Evolutionary conservation across 352 stramenopile genomes (phyloP).

Genomic region (Phytophthora pluvialis): DNA sequence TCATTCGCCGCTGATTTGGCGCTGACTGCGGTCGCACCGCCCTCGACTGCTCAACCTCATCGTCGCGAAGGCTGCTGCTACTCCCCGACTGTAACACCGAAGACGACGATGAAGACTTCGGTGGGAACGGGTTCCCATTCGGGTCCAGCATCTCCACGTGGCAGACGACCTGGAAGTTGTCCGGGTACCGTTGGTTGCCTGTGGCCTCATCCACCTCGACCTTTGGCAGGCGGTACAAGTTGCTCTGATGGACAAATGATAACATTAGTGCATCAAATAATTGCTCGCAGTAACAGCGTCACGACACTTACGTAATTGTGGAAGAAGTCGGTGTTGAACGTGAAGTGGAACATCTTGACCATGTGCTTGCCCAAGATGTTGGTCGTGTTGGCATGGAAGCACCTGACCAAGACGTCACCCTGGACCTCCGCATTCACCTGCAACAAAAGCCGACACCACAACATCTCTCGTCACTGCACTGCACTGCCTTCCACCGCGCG

Average conservation of each 20-base stretch:
- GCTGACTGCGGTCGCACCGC: constrained; percentile 17
- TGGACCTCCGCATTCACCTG: constrained; percentile 78
- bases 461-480: background rate
- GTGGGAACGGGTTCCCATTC: constrained; percentile 34
- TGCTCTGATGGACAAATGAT: constrained; percentile 32
- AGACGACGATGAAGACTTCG: constrained; percentile 26
- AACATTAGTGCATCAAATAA: constrained; percentile 1
- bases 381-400: constrained; percentile 76
- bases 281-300: background rate
- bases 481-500: background rate
- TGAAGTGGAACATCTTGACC: constrained; percentile 88
- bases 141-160: constrained; percentile 49
- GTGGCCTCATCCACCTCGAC: constrained; percentile 67
- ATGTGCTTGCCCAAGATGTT: constrained; percentile 83
- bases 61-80: constrained; percentile 27
- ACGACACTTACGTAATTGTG: constrained; percentile 59
- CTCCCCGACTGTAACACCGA: constrained; percentile 34
- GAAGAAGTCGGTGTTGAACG: constrained; percentile 86
- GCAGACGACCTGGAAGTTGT: constrained; percentile 64
- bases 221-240: constrained; percentile 59
- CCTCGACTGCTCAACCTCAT: constrained; percentile 23
- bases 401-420: constrained; percentile 71
- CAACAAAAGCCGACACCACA: constrained; percentile 3
- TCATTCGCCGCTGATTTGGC: constrained; percentile 41
- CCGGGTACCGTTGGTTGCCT: constrained; percentile 56